Conservation (phyloP, 2,329 filamentous ascomycete genomes). For the Cryphonectria japonica region DNA sequence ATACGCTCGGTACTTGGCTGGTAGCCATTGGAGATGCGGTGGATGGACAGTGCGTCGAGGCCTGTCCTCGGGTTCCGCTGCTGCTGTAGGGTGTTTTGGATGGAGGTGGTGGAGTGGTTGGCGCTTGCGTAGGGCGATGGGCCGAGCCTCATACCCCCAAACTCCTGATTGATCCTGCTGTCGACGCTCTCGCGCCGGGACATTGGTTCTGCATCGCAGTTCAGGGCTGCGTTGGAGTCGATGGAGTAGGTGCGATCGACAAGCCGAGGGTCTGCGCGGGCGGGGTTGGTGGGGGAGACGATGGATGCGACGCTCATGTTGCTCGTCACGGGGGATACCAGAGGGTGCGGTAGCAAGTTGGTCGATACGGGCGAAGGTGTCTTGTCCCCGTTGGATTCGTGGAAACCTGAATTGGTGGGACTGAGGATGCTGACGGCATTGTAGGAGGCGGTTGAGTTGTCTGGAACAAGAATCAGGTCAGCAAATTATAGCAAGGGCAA, state of each 20-base stretch:
- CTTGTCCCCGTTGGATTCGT: conserved; percentile 59
- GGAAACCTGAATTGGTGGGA: conserved; percentile 52
- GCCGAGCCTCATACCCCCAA: conserved; percentile 71
- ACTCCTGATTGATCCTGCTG: conserved; percentile 74
- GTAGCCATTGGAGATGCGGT: conserved; percentile 68
- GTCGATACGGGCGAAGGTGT: conserved; percentile 63
- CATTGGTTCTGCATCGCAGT: conserved; percentile 46
- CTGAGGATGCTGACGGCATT: conserved; percentile 44
- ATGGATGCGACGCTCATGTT: conserved; percentile 71
- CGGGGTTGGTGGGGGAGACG: conserved; percentile 62
- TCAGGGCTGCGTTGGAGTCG: conserved; percentile 43
- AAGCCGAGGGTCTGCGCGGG: conserved; percentile 47
- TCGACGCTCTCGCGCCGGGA: conserved; percentile 79
- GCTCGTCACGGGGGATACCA: conserved; percentile 59
- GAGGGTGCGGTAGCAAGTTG: conserved; percentile 54
- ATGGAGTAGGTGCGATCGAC: conserved; percentile 48
- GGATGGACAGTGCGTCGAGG: conserved; percentile 56
- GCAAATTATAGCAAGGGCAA: conserved; percentile 19
- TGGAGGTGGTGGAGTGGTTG: conserved; percentile 75
- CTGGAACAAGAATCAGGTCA: conserved; percentile 39
- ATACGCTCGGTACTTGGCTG: conserved; percentile 63
- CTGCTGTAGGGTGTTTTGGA: conserved; percentile 71
- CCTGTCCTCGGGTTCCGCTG: conserved; percentile 63
- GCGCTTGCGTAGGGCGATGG: conserved; percentile 75
- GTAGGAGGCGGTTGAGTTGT: conserved; percentile 51